Evolutionary conservation across 768 basidiomycete species (phyloP), one percentile per base, ranked within the genome.

Genomic region (Lenzites betulinus): DNA sequence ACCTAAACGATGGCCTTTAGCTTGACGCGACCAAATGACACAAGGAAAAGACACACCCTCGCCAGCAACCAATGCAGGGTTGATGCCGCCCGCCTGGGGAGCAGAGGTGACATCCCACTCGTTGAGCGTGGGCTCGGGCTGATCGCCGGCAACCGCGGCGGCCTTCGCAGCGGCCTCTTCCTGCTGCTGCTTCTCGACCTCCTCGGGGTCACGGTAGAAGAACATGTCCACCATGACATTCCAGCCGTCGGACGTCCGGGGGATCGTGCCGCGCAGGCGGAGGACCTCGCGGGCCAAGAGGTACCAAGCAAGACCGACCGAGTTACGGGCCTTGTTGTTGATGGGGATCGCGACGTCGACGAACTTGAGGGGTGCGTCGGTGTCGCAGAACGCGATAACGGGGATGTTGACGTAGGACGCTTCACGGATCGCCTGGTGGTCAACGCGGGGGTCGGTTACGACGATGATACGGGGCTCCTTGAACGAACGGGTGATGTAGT

Each of bases 401-500:
- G 97, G 97, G 78, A 99, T 98, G 89, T 99, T 99, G 77, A 98
- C 97, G 75, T 98, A 99, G 58, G 96, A 96, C 47, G 97, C 95
- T 81, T 99, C 97, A 69, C 97, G 93, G 79, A 99, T 99, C 66
- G 97, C 97, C 80, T 99, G 97, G 84, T 98, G 97, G 81, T 98
- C 97, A 65, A 98, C 93, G 67, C 97, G 93, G 68, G 97, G 97
- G 81, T 99, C 97, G 75, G 96, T 98, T 64, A 99, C 96, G 72
- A 99, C 75, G 77, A 99, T 95, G 63, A 99, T 86, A 70, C 97
- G 93, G 69, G 97, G 97, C 80, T 99, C 97, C 83, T 98, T 98
- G 92, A 98, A 99, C 62, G 95, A 97, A 72, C 93, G 93, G 69
- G 94, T 97, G 83, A 96, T 96, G 84, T 98, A 98, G 83, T 99